Base-by-base conservation (phyloP, 805 yeast genomes). In the Spathaspora hagerdaliae region DNA sequence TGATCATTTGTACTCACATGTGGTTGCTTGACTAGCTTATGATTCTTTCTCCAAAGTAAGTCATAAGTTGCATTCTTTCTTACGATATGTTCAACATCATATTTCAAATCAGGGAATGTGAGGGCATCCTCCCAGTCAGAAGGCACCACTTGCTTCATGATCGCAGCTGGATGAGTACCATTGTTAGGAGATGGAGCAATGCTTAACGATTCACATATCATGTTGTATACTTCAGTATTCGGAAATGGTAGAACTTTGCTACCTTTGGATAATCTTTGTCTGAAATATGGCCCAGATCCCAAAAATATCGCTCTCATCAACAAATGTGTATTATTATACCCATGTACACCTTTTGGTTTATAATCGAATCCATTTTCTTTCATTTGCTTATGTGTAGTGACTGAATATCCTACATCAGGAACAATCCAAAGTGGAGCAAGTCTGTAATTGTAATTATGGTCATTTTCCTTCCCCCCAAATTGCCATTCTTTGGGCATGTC, bases 371-470 rank as follows among this genome's bases (percentile, higher is more conserved):
- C 63, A 57, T 73, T 72, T 2, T 69, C 69, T 24, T 74, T 73
- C 77, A 81, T 78, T 47, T 76, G 76, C 14, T 72, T 73, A 45
- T 73, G 76, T 0, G 90, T 86, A 1, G 87, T 76, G 12, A 90
- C 63, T 0, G 86, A 75, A 65, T 85, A 91, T 0, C 97, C 97
- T 6, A 87, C 81, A 32, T 83, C 77, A 0, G 97, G 97, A 2
- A 91, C 70, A 3, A 91, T 60, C 92, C 96, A 87, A 27, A 91
- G 63, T 1, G 96, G 96, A 0, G 97, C 95, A 15, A 89, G 69
- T 49, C 96, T 73, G 39, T 79, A 71, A 46, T 75, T 69, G 57
- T 73, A 85, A 41, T 55, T 54, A 50, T 70, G 75, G 15, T 52
- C 60, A 7, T 49, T 13, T 0, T 35, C 1, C 14, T 48, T 51